Conservation (phyloP, 2,329 filamentous ascomycete species). For the Cryphonectria naterciae region DNA sequence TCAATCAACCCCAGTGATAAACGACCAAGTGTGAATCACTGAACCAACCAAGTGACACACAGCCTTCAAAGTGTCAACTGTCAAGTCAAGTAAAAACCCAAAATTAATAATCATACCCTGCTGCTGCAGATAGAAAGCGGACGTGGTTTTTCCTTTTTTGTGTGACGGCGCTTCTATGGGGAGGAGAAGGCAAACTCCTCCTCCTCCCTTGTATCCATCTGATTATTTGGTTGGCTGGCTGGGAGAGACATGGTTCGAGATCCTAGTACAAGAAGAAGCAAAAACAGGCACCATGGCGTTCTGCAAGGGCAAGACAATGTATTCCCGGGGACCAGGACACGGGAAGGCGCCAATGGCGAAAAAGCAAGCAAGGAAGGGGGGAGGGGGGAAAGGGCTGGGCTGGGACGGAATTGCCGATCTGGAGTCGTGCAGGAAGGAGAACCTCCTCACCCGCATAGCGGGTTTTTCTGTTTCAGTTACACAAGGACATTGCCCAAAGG, state of each 20-base stretch:
- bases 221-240: neutral
- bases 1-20: neutral
- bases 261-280: neutral
- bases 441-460: neutral
- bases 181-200: neutral
- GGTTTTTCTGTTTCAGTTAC: too few species aligned
- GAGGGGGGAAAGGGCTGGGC: too few species aligned
- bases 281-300: neutral
- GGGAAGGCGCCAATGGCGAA: neutral
- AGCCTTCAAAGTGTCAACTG: neutral
- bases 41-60: neutral
- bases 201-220: neutral
- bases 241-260: conserved; percentile 2
- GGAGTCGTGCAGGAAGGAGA: neutral
- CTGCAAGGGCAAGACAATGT: conserved; percentile 9
- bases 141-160: neutral
- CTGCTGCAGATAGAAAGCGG: neutral
- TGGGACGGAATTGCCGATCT: neutral
- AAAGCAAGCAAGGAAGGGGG: too few species aligned
- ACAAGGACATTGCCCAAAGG: too few species aligned
- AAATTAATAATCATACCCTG: neutral
- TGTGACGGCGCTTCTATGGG: neutral
- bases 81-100: neutral
- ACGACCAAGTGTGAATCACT: conserved; percentile 2
- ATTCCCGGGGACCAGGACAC: neutral